These are phyloP conservation scores for Fusarium odoratissimum DNA, from an alignment of 2,329 filamentous ascomycete species.

Conservation along the genomic window DNA sequence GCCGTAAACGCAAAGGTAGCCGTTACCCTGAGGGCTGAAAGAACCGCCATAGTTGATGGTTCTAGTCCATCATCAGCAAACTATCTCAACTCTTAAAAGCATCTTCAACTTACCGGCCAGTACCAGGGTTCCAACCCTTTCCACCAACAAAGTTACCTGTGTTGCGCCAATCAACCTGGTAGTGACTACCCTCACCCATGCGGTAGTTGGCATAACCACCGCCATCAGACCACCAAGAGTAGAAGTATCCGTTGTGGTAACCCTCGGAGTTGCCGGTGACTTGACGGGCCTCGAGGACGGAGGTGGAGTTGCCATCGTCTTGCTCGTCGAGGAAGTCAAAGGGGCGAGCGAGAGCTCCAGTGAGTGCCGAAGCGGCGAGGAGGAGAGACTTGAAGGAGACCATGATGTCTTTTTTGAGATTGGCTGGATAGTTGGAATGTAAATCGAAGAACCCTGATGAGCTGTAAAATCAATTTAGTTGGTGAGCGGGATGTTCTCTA, in stretches of 20 bases:
- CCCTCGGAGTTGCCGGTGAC: constrained; percentile 19
- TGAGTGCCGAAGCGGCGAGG: constrained; percentile 10
- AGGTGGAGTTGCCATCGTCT: constrained; percentile 13
- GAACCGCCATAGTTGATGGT: constrained; percentile 20
- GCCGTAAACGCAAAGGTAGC: constrained; percentile 13
- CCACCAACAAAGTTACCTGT: constrained; percentile 25
- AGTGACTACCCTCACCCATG: constrained; percentile 9
- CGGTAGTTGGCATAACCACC: constrained; percentile 12
- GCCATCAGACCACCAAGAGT: constrained; percentile 25
- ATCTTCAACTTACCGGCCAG: background rate
- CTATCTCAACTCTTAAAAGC: fast-evolving
- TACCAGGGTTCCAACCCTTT: constrained; percentile 23
- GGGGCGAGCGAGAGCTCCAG: constrained; percentile 15
- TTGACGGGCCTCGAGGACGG: constrained; percentile 1
- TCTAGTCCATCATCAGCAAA: background rate
- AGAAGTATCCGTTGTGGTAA: constrained; percentile 17
- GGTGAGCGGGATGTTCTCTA: background rate
- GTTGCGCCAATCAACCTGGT: constrained; percentile 15
- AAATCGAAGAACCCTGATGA: background rate
- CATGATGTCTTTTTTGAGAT: background rate
- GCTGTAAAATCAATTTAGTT: background rate
- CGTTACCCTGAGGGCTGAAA: constrained; percentile 19
- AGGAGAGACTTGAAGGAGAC: constrained; percentile 15
- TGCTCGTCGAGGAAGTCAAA: constrained; percentile 22
- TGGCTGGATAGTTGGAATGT: background rate